Percentiles rank a stretch among this genome's conserved stretches.
These are phyloP conservation scores for Claviceps pazoutovae DNA, from an alignment of 2,329 filamentous ascomycete species.

Conservation along the genomic window DNA sequence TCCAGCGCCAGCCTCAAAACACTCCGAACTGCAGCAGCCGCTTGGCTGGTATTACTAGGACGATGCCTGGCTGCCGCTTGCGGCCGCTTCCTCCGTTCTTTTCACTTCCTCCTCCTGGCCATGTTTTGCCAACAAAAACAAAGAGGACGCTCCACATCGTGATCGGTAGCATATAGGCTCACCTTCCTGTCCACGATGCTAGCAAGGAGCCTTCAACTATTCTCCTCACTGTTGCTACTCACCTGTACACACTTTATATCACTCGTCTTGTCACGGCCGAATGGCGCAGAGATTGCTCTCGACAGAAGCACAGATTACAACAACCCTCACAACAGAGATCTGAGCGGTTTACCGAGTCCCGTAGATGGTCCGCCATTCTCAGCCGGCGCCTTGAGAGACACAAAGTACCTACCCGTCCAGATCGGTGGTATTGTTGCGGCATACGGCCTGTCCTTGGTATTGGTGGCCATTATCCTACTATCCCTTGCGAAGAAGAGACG, in stretches of 20 bases:
- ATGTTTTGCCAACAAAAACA: conserved; percentile 34
- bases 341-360: conserved; percentile 34
- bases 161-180: conserved; percentile 18
- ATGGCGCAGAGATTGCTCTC: conserved; percentile 4
- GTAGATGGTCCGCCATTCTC: conserved; percentile 48
- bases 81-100: conserved; percentile 16
- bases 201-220: conserved; percentile 14
- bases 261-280: conserved; percentile 13
- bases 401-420: conserved; percentile 59
- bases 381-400: conserved; percentile 43
- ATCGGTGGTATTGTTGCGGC: conserved; percentile 72
- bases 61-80: conserved; percentile 23
- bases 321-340: conserved; percentile 32
- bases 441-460: conserved; percentile 63
- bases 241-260: conserved; percentile 14
- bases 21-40: conserved; percentile 36
- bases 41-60: conserved; percentile 35
- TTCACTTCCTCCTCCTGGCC: conserved; percentile 31
- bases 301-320: conserved; percentile 13
- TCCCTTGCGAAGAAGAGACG: conserved; percentile 43
- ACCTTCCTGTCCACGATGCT: conserved; percentile 27
- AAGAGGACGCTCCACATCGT: conserved; percentile 28
- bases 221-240: conserved; percentile 14
- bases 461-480: conserved; percentile 56
- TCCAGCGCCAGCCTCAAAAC: conserved; percentile 17